A percentile compares a stretch with the other conserved stretches of the same genome.
Conservation (phyloP, 345 rosid genomes). For the Adansonia digitata region DNA sequence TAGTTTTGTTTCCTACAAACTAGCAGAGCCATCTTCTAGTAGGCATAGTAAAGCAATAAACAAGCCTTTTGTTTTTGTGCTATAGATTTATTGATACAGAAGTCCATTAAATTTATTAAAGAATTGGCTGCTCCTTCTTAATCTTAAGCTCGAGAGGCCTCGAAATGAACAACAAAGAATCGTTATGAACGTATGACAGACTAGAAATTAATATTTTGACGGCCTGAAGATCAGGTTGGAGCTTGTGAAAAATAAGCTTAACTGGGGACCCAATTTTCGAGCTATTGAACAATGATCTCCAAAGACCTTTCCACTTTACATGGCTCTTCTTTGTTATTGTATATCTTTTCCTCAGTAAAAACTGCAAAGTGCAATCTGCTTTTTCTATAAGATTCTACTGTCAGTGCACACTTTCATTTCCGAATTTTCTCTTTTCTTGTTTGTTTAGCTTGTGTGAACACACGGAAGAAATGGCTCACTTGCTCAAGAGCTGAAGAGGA, state of each 20-base stretch:
- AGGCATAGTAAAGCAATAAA: not conserved
- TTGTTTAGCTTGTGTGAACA: not conserved
- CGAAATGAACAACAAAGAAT: not conserved
- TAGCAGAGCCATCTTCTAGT: not conserved
- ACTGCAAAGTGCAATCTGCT: slow-evolving; percentile 20
- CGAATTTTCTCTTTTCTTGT: not conserved
- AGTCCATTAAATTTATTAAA: too few species aligned
- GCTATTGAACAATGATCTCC: not conserved
- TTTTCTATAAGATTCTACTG: slow-evolving; percentile 1
- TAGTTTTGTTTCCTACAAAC: not conserved
- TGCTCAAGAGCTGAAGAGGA: not conserved
- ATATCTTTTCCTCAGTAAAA: slow-evolving; percentile 16
- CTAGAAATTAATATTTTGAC: slow-evolving; percentile 6
- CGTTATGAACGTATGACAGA: not conserved
- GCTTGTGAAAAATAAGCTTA: not conserved
- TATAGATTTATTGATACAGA: too few species aligned
- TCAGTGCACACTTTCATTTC: not conserved
- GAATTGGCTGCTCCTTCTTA: not conserved
- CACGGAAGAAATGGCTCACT: not conserved
- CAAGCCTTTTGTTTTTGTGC: not conserved
- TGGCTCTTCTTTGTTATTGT: slow-evolving; percentile 11
- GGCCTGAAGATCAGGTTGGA: slow-evolving; percentile 7
- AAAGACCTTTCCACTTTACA: slow-evolving; percentile 12
- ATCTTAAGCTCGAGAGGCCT: not conserved
- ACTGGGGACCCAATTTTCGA: not conserved